phyloP scores from a whole-genome alignment of 495 filamentous ascomycete species.

The Xylona heveae region DNA sequence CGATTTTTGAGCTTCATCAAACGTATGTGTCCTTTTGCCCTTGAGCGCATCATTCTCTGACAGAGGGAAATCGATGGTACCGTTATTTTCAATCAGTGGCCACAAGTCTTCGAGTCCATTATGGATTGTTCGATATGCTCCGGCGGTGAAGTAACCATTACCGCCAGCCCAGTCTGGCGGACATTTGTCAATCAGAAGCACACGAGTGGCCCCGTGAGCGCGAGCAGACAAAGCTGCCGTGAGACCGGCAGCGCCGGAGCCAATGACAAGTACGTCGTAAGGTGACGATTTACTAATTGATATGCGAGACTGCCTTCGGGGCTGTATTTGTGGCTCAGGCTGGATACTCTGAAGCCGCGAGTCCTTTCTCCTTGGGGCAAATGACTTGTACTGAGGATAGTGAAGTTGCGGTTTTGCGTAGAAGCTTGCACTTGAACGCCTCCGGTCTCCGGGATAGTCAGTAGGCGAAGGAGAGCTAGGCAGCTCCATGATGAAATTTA shows the following conservation, averaged over 20 bases:
- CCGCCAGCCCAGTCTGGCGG: slow-evolving; percentile 31
- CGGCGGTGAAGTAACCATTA: slow-evolving; percentile 36
- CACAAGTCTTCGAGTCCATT: slow-evolving; percentile 24
- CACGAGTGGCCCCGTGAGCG: slow-evolving; percentile 14
- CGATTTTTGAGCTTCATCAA: slow-evolving; percentile 19
- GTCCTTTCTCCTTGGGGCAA: too few relatives aligned
- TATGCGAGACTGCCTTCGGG: too few relatives aligned
- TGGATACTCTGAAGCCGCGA: too few relatives aligned
- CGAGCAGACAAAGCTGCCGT: slow-evolving; percentile 27
- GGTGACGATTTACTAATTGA: too few relatives aligned
- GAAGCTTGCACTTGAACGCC: too few relatives aligned
- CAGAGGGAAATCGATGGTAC: slow-evolving; percentile 7
- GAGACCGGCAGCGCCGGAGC: slow-evolving; percentile 38
- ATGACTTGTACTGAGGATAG: too few relatives aligned
- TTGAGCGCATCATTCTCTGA: slow-evolving; percentile 21
- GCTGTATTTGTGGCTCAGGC: too few relatives aligned
- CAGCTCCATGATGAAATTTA: too few relatives aligned
- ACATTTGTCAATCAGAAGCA: slow-evolving; percentile 31
- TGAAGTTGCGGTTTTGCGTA: too few relatives aligned
- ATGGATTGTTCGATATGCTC: slow-evolving; percentile 28
- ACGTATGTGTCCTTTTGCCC: slow-evolving; percentile 15
- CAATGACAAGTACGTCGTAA: slow-evolving; percentile 31
- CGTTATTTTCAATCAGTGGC: slow-evolving; percentile 14
- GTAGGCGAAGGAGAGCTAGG: too few relatives aligned
- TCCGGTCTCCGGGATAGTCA: too few relatives aligned